phyloP scores from a whole-genome alignment of 441 rosid species.

The Daphne laureola region DNA sequence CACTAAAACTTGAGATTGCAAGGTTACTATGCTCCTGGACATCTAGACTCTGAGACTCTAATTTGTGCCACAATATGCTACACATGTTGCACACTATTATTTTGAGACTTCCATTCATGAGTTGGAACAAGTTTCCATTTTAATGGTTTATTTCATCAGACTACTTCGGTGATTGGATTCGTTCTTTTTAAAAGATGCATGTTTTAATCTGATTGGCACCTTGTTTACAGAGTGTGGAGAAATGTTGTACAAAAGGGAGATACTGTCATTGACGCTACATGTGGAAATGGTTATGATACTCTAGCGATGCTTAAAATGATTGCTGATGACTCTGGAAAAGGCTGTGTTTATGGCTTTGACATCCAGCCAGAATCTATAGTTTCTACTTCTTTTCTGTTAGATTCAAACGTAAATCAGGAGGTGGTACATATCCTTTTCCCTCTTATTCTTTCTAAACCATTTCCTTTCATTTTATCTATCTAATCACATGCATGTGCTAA shows the following conservation, averaged over 20 bases:
- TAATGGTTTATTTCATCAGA: too few relatives aligned
- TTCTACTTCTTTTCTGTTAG: conserved; percentile 46
- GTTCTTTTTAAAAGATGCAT: too few relatives aligned
- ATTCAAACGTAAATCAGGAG: conserved; percentile 29
- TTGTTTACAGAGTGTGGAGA: conserved; percentile 59
- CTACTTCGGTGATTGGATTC: neutral
- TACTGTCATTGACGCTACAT: conserved; percentile 72
- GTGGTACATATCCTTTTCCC: conserved; percentile 40
- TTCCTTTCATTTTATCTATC: too few relatives aligned
- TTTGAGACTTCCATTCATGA: too few relatives aligned
- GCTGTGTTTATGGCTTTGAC: conserved; percentile 72
- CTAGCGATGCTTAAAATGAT: conserved; percentile 67
- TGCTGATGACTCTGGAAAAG: conserved; percentile 42
- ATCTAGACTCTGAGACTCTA: too few relatives aligned
- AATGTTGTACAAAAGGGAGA: conserved; percentile 64
- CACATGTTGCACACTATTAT: too few relatives aligned
- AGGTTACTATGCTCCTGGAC: neutral
- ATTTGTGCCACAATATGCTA: too few relatives aligned
- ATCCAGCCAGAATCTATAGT: conserved; percentile 60
- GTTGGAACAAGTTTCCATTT: too few relatives aligned
- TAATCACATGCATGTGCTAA: too few relatives aligned
- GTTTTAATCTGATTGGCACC: neutral
- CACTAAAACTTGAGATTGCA: neutral
- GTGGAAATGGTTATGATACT: conserved; percentile 86
- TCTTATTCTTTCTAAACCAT: neutral